Conservation (phyloP, 208 protist genomes). For the Crithidia bombi region DNA sequence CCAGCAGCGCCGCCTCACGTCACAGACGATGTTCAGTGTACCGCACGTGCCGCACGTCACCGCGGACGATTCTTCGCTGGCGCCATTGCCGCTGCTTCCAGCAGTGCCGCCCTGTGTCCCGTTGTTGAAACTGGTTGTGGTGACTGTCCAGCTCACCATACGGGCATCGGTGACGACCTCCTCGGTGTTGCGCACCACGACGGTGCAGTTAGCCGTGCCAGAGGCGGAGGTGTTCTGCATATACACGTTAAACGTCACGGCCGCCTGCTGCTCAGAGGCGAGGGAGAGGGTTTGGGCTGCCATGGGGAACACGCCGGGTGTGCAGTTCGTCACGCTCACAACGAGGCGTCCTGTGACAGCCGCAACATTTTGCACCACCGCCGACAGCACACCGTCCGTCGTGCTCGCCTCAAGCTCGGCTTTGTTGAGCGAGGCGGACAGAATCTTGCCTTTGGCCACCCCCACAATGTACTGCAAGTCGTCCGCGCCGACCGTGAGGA, state of each 20-base stretch:
- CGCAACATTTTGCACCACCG: conserved; percentile 71
- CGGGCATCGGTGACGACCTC: conserved; percentile 48
- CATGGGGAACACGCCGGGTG: conserved; percentile 60
- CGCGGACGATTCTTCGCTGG: conserved; percentile 13
- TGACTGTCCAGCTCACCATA: conserved; percentile 40
- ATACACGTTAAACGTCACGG: conserved; percentile 51
- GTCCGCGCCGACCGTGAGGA: conserved; percentile 74
- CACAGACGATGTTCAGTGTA: conserved; percentile 39
- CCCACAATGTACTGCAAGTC: conserved; percentile 74
- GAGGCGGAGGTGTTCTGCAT: conserved; percentile 34
- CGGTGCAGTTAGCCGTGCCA: conserved; percentile 45
- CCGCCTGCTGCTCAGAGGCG: conserved; percentile 19
- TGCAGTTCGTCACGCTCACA: conserved; percentile 51
- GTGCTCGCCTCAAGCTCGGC: conserved; percentile 40
- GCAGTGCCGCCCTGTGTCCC: conserved; percentile 60
- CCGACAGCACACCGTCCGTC: conserved; percentile 55
- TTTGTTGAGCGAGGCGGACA: conserved; percentile 43
- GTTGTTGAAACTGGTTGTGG: conserved; percentile 37
- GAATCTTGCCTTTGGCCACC: conserved; percentile 66
- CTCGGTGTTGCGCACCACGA: conserved; percentile 53
- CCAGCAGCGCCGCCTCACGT: conserved; percentile 22
- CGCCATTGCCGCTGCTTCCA: neutral
- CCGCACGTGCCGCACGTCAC: conserved; percentile 31
- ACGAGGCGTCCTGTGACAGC: conserved; percentile 55
- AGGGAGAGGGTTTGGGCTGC: conserved; percentile 57